Evolutionary conservation across 1,284 basidiomycete species (phyloP).

Genomic region (Papiliotrema flavescens): DNA sequence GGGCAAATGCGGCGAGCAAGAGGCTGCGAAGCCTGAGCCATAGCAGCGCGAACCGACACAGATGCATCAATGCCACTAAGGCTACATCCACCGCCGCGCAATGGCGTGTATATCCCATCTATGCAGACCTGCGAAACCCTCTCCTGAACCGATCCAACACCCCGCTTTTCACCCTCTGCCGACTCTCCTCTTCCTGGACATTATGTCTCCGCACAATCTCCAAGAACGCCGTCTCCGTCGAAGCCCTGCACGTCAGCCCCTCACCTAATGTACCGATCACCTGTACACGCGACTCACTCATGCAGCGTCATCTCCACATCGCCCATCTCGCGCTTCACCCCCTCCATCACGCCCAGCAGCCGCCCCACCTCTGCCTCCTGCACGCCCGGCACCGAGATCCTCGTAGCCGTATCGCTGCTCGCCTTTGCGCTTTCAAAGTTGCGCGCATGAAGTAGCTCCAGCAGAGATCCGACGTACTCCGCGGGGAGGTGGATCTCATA

Average conservation of each 20-base stretch:
- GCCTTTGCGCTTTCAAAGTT: slow-evolving; percentile 54
- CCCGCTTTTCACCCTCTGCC: slow-evolving; percentile 1
- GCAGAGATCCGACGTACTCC: slow-evolving; percentile 58
- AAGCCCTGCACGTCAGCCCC: slow-evolving; percentile 19
- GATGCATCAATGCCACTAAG: too few species aligned
- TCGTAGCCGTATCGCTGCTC: slow-evolving; percentile 27
- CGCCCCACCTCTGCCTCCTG: slow-evolving; percentile 22
- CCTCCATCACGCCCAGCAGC: slow-evolving; percentile 19
- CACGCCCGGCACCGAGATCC: slow-evolving; percentile 29
- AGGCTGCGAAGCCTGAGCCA: too few species aligned
- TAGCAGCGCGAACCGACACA: too few species aligned
- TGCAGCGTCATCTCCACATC: slow-evolving; percentile 27
- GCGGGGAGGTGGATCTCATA: slow-evolving; percentile 75
- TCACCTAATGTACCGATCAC: neutral
- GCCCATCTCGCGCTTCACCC: slow-evolving; percentile 14
- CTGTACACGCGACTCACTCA: slow-evolving; percentile 23
- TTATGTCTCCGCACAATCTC: slow-evolving; percentile 34
- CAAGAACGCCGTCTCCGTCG: slow-evolving; percentile 38
- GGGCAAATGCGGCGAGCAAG: too few species aligned
- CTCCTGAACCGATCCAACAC: neutral
- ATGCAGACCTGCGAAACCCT: neutral
- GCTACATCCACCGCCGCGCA: too few species aligned
- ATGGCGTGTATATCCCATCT: neutral
- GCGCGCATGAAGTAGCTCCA: slow-evolving; percentile 61
- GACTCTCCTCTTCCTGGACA: slow-evolving; percentile 24